These are phyloP conservation scores for Dioszegia crocea DNA, from an alignment of 768 basidiomycete genomes.

Conservation along the genomic window DNA sequence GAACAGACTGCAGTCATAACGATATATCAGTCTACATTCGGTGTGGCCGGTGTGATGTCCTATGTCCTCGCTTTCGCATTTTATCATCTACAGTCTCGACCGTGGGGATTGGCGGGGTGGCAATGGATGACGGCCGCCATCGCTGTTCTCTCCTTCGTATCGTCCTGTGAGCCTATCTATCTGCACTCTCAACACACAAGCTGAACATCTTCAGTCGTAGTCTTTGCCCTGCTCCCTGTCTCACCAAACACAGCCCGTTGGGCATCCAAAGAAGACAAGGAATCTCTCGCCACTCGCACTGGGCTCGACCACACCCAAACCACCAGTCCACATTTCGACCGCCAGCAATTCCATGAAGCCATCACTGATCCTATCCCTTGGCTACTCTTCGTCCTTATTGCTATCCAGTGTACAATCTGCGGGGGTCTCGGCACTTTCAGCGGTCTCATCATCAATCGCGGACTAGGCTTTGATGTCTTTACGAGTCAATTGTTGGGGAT, in stretches of 20 bases:
- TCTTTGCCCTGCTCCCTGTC: constrained; percentile 12
- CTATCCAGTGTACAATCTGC: constrained; percentile 48
- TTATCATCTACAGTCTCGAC: constrained; percentile 10
- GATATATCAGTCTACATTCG: constrained; percentile 20
- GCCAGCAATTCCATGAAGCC: constrained; percentile 51
- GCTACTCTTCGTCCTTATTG: constrained; percentile 53
- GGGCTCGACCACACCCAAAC: constrained; percentile 56
- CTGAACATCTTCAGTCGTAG: constrained; percentile 42
- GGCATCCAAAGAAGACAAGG: constrained; percentile 51
- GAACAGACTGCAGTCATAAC: constrained; percentile 19
- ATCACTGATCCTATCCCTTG: constrained; percentile 54
- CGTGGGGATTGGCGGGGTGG: constrained; percentile 14
- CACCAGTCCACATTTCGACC: constrained; percentile 56
- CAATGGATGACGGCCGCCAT: constrained; percentile 18
- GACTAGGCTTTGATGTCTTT: constrained; percentile 38
- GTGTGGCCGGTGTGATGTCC: constrained; percentile 1
- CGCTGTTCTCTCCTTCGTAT: constrained; percentile 9
- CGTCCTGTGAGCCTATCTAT: constrained; percentile 36
- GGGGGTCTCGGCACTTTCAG: constrained; percentile 14
- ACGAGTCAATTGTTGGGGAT: constrained; percentile 41
- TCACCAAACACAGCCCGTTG: constrained; percentile 18
- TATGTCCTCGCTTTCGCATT: constrained; percentile 9
- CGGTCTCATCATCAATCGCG: constrained; percentile 11
- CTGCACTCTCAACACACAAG: constrained; percentile 6
- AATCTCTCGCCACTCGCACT: constrained; percentile 56